Evolutionary conservation across 1,139 yeast species (phyloP).

Genomic region (Kluyveromyces marxianus): DNA sequence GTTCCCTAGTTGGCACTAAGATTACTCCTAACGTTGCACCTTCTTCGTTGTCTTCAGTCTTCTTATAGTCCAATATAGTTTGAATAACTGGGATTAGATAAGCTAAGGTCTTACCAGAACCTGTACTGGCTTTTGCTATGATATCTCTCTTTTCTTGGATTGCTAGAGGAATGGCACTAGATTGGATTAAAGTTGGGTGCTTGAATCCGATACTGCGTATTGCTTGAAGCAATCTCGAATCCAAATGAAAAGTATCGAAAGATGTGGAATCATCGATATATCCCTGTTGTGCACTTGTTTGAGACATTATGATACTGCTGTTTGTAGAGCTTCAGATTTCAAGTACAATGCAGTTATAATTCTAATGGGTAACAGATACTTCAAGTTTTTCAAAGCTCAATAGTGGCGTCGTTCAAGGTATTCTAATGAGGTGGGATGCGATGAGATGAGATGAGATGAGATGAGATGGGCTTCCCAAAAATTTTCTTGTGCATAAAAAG

Average conservation of each 20-base stretch:
- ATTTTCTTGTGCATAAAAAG: conserved; percentile 8
- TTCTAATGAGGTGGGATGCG: not conserved
- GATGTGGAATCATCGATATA: conserved; percentile 63
- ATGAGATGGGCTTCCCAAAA: conserved; percentile 22
- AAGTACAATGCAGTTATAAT: not conserved
- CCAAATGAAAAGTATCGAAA: conserved; percentile 69
- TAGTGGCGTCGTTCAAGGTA: no score
- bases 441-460: conserved; percentile 13
- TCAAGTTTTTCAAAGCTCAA: no score
- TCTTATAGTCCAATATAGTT: conserved; percentile 42
- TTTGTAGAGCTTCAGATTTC: conserved; percentile 2
- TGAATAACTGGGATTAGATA: conserved; percentile 75
- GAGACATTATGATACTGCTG: not conserved
- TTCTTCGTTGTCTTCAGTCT: conserved; percentile 20
- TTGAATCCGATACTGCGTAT: conserved; percentile 72
- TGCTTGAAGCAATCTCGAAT: conserved; percentile 78
- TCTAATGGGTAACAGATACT: no score
- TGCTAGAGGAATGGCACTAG: conserved; percentile 88
- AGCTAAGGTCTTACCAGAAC: conserved; percentile 87
- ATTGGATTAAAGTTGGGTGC: conserved; percentile 84
- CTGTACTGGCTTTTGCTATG: conserved; percentile 83
- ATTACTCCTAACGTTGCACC: conserved; percentile 44
- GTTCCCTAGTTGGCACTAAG: conserved; percentile 79
- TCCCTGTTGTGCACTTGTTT: conserved; percentile 43
- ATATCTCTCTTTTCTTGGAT: conserved; percentile 79